These are phyloP conservation scores for Penicillium macrosclerotiorum DNA, from an alignment of 495 filamentous ascomycete species.

Conservation along the genomic window DNA sequence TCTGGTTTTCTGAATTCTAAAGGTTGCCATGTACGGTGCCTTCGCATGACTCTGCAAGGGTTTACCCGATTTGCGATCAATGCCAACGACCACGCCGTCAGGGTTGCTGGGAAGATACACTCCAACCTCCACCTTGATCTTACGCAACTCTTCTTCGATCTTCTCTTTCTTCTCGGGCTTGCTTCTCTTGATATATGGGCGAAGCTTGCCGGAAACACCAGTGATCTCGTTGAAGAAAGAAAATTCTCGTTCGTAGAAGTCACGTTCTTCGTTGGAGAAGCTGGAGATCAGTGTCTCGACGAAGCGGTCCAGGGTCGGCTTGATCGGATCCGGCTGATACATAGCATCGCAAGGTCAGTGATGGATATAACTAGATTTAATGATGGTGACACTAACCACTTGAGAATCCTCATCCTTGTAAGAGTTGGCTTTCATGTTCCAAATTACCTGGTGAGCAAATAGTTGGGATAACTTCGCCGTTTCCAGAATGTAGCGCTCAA, in stretches of 20 bases:
- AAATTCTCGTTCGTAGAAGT: slow-evolving; percentile 94
- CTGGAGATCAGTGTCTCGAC: slow-evolving; percentile 77
- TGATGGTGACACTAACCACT: slow-evolving; percentile 58
- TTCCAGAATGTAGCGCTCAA: slow-evolving; percentile 94
- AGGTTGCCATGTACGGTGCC: slow-evolving; percentile 98
- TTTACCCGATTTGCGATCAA: slow-evolving; percentile 96
- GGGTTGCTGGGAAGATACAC: slow-evolving; percentile 97
- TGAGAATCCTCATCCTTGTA: slow-evolving; percentile 95
- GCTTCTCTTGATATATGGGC: slow-evolving; percentile 85
- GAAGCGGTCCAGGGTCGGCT: slow-evolving; percentile 89
- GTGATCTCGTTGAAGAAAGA: slow-evolving; percentile 98
- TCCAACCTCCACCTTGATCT: slow-evolving; percentile 93
- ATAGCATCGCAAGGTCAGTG: slow-evolving; percentile 39
- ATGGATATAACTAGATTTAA: background rate
- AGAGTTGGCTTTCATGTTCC: slow-evolving; percentile 99
- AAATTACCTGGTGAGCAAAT: slow-evolving; percentile 98
- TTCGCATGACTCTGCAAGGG: slow-evolving; percentile 97
- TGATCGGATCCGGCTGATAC: slow-evolving; percentile 81
- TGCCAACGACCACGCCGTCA: slow-evolving; percentile 93
- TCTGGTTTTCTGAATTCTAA: slow-evolving; percentile 84
- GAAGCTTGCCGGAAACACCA: slow-evolving; percentile 88
- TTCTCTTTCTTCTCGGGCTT: slow-evolving; percentile 99
- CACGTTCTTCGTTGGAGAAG: slow-evolving; percentile 73
- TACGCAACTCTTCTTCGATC: slow-evolving; percentile 96
- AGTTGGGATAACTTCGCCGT: slow-evolving; percentile 93